Evolutionary conservation across 2,329 filamentous ascomycete genomes (phyloP).

Genomic region (Stemphylium beticola): DNA sequence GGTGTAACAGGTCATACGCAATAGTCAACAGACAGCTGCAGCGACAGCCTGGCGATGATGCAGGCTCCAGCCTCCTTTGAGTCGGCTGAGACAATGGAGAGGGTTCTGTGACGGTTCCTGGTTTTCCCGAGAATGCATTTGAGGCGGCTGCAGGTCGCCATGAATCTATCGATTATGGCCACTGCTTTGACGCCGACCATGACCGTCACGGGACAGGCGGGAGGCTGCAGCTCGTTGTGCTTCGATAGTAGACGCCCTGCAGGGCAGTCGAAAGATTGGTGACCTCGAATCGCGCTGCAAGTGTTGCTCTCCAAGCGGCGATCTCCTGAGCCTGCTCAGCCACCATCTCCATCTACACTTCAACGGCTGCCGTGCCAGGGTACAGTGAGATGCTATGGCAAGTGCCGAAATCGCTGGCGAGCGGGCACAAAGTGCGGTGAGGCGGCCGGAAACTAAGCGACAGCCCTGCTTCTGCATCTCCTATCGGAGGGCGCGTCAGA

Average conservation of each 20-base stretch:
- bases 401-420: conserved; percentile 29
- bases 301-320: conserved; percentile 28
- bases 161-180: conserved; percentile 33
- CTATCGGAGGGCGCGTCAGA: conserved; percentile 39
- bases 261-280: conserved; percentile 40
- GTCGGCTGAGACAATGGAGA: conserved; percentile 41
- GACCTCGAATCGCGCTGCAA: conserved; percentile 35
- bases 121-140: conserved; percentile 36
- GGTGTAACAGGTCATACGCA: conserved; percentile 38
- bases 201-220: conserved; percentile 42
- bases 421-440: conserved; percentile 29
- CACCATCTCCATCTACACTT: conserved; percentile 43
- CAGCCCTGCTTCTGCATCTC: conserved; percentile 35
- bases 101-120: conserved; percentile 32
- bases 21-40: conserved; percentile 22
- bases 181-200: conserved; percentile 38
- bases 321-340: conserved; percentile 40
- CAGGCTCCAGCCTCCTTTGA: conserved; percentile 24
- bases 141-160: conserved; percentile 46
- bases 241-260: conserved; percentile 40
- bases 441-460: conserved; percentile 33
- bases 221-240: conserved; percentile 46
- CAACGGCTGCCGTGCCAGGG: conserved; percentile 46
- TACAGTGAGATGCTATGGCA: conserved; percentile 37
- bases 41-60: conserved; percentile 24